Evolutionary conservation across 2,329 filamentous ascomycete species (phyloP).

Genomic region (Penicillium expansum): DNA sequence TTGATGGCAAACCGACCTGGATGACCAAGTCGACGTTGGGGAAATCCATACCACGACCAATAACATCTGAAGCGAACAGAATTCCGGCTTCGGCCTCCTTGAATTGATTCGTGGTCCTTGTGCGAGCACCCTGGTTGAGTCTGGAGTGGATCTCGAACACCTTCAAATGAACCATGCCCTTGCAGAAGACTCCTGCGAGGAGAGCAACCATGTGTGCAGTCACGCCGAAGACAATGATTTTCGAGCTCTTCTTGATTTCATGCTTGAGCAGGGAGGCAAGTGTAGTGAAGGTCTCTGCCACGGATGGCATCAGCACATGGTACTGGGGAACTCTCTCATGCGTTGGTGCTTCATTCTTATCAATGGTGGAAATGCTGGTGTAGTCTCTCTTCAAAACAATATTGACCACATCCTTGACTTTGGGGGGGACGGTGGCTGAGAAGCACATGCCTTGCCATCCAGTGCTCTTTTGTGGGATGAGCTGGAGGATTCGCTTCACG

Average conservation of each 20-base stretch:
- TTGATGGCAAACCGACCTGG: conserved; percentile 51
- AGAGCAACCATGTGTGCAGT: conserved; percentile 65
- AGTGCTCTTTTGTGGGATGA: conserved; percentile 50
- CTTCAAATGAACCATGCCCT: conserved; percentile 32
- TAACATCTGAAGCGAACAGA: conserved; percentile 50
- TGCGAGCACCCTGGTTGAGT: conserved; percentile 67
- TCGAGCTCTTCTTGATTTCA: conserved; percentile 57
- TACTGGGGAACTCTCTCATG: conserved; percentile 55
- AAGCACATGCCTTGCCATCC: conserved; percentile 66
- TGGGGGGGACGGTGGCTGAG: conserved; percentile 81
- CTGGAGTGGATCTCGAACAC: conserved; percentile 71
- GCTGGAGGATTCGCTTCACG: conserved; percentile 51
- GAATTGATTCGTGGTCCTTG: conserved; percentile 50
- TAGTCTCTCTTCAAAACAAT: conserved; percentile 62
- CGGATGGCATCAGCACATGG: conserved; percentile 44
- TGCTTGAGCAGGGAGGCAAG: conserved; percentile 47
- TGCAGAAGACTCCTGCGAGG: conserved; percentile 55
- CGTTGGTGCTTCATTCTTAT: conserved; percentile 73
- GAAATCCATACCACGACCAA: conserved; percentile 53
- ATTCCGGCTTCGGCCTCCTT: conserved; percentile 44
- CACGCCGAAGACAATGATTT: conserved; percentile 84
- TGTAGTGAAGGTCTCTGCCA: conserved; percentile 46
- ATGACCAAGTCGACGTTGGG: conserved; percentile 51
- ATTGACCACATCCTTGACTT: conserved; percentile 75
- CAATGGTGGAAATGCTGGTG: conserved; percentile 82